phyloP scores from a whole-genome alignment of 352 stramenopile species.

The Blastocystis sp. region DNA sequence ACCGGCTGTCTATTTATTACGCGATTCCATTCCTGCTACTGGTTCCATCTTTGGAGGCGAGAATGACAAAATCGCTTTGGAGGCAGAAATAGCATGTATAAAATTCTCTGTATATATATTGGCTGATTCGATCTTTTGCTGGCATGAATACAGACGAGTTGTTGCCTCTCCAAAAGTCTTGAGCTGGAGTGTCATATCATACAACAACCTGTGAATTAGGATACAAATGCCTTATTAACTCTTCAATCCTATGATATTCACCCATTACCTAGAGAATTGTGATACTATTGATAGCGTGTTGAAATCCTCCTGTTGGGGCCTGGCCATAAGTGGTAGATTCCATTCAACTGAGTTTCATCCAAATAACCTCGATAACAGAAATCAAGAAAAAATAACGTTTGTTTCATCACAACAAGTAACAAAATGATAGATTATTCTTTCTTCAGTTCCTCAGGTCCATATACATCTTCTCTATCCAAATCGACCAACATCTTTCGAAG shows the following conservation, averaged over 20 bases:
- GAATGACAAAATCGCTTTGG: neutral
- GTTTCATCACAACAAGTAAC: neutral
- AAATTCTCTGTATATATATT: neutral
- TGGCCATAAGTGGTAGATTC: no score
- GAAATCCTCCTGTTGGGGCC: no score
- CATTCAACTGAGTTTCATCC: no score
- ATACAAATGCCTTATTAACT: neutral
- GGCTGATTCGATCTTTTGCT: neutral
- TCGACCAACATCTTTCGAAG: constrained; percentile 37
- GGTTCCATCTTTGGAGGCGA: neutral
- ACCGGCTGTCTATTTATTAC: neutral
- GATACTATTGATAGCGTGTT: no score
- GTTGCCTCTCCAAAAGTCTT: neutral
- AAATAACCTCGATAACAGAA: no score
- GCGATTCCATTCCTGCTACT: neutral
- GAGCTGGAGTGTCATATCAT: neutral
- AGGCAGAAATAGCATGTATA: neutral
- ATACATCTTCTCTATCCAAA: constrained; percentile 61
- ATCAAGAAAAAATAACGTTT: neutral
- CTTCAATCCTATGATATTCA: neutral
- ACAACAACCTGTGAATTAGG: neutral
- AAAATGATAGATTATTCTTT: neutral
- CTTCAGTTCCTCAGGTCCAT: neutral
- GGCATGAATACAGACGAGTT: neutral
- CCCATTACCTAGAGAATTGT: neutral